Evolutionary conservation across 495 filamentous ascomycete genomes (phyloP).

Genomic region (Halenospora varia): DNA sequence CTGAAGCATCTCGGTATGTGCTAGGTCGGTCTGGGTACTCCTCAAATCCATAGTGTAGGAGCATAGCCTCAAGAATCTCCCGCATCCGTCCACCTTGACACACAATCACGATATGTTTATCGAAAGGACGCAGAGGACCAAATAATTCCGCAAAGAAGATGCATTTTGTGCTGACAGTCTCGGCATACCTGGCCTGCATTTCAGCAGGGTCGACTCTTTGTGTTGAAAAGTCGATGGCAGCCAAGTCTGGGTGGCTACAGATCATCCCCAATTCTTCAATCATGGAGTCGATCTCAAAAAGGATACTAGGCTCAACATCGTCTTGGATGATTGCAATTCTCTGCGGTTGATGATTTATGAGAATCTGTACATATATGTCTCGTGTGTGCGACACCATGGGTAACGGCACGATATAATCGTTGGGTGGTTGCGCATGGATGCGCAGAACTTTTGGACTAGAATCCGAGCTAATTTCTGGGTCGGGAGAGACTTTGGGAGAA

Average conservation of each 20-base stretch:
- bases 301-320: conserved; percentile 4
- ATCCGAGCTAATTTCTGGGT: not conserved
- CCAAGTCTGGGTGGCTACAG: conserved; percentile 21
- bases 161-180: conserved; percentile 26
- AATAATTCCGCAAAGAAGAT: conserved; percentile 22
- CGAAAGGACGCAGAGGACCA: not conserved
- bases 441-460: not conserved
- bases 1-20: not conserved
- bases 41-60: conserved; percentile 9
- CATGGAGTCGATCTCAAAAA: conserved; percentile 21
- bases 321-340: conserved; percentile 11
- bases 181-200: conserved; percentile 20
- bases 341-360: conserved; percentile 13
- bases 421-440: not conserved
- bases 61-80: conserved; percentile 22
- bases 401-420: conserved; percentile 18
- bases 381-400: conserved; percentile 15
- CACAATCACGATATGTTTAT: conserved; percentile 18
- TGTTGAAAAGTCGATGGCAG: conserved; percentile 5
- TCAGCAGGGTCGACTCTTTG: conserved; percentile 8
- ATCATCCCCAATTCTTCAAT: conserved; percentile 14
- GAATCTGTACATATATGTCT: conserved; percentile 15
- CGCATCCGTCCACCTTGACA: conserved; percentile 21
- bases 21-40: conserved; percentile 7
- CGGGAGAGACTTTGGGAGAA: not conserved